A percentile compares a stretch with the other conserved stretches of the same genome.
Conservation (phyloP, 805 yeast species). For the Starmerella geochares region DNA sequence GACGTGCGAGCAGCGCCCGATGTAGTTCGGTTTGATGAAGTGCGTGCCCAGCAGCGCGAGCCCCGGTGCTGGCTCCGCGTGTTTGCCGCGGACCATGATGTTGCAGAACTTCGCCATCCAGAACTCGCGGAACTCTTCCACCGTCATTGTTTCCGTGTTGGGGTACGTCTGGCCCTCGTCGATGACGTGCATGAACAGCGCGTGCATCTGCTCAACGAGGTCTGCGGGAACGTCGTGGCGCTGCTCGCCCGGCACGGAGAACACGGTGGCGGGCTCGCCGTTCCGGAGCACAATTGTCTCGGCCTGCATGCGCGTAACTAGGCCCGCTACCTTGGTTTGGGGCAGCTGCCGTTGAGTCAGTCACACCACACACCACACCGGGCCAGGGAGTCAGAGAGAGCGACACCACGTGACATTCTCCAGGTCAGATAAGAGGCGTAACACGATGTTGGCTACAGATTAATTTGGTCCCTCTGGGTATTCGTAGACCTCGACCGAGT, state of each 20-base stretch:
- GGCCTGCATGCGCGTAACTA: too few relatives aligned
- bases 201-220: constrained; percentile 39
- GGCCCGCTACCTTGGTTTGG: too few relatives aligned
- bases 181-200: constrained; percentile 54
- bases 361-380: too few relatives aligned
- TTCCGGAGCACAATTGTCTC: constrained; percentile 29
- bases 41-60: constrained; percentile 56
- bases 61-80: constrained; percentile 23
- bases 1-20: constrained; percentile 73
- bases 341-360: too few relatives aligned
- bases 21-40: constrained; percentile 77
- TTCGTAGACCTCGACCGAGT: too few relatives aligned
- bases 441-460: too few relatives aligned
- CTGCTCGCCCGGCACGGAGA: constrained; percentile 45
- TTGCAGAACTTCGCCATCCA: constrained; percentile 64
- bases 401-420: too few relatives aligned
- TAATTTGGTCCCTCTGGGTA: too few relatives aligned
- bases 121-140: constrained; percentile 47
- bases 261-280: constrained; percentile 44
- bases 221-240: constrained; percentile 38
- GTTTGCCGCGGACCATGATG: constrained; percentile 43
- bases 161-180: constrained; percentile 74
- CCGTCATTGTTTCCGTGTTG: constrained; percentile 29
- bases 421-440: too few relatives aligned
- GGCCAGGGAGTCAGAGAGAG: too few relatives aligned